Base-by-base conservation (phyloP, 2,329 filamentous ascomycete genomes). In the Thielaviopsis cerberus region DNA sequence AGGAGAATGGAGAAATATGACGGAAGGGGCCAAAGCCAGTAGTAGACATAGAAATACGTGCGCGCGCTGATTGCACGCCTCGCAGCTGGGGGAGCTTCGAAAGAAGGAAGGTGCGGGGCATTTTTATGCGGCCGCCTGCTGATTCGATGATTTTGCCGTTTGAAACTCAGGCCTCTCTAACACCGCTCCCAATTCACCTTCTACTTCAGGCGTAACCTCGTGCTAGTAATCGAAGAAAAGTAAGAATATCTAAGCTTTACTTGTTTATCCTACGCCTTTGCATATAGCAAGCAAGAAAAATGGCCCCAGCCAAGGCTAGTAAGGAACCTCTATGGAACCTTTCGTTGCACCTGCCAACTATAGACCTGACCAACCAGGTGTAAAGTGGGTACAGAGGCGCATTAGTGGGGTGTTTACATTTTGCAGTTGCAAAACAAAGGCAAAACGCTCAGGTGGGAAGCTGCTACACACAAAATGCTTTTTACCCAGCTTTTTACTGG, bases 71-170 rank as follows among this genome's bases (percentile, higher is more conserved):
- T 30, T 57, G 41, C 7, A 24, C 23, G 20, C 50, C 51, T 34
- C 52, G 34, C 27, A 60, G 34, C 53, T 50, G 59, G 53, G 59
- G 53, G 25, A 41, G 48, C 59, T 61, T 50, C 5, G 56, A 61
- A 30, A 69, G 65, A 64, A 70, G 63, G 62, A 65, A 66, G 66
- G 69, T 74, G 73, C 73, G 73, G 73, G 73, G 73, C 73, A 75
- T 74, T 64, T n/a, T 63, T 65, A 63, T 54, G 25, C 41, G 41
- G n/a, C 34, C 41, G 37, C n/a, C 41, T 48, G 41, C 41, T 48
- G 41, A 48, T 48, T 48, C 10, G n/a, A 22, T 48, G 41, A 63
- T 67, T 65, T 62, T 65, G 62, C 66, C 66, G 68, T 58, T 65
- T 66, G 15, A 45, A 17, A 17, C 50, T 52, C 50, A 52, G 50